Percentiles rank a stretch among this genome's conserved stretches.
These are phyloP conservation scores for Neurospora crassa DNA, from an alignment of 2,329 filamentous ascomycete genomes.

Conservation along the genomic window DNA sequence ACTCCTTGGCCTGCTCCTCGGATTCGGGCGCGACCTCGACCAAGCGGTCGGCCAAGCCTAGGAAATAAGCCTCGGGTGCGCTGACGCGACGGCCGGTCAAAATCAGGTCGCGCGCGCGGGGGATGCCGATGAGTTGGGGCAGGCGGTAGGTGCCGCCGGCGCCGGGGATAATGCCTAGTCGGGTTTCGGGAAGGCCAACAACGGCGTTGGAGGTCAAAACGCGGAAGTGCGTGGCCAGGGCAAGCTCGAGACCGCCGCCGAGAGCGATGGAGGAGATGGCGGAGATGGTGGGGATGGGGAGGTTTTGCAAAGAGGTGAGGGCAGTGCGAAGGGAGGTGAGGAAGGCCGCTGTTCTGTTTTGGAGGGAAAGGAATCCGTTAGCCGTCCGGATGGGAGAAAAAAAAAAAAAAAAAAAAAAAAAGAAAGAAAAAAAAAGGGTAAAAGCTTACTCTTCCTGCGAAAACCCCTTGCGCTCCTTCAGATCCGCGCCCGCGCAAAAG, in stretches of 20 bases:
- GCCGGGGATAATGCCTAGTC: constrained; percentile 88
- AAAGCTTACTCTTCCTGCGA: constrained; percentile 61
- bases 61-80: constrained; percentile 79
- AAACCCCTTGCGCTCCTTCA: constrained; percentile 79
- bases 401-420: not conserved
- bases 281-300: constrained; percentile 84
- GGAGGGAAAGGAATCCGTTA: not conserved
- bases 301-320: constrained; percentile 59
- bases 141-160: constrained; percentile 89
- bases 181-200: constrained; percentile 82
- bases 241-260: constrained; percentile 88
- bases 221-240: constrained; percentile 79
- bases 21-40: constrained; percentile 54
- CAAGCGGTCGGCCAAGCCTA: constrained; percentile 82
- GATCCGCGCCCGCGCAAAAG: constrained; percentile 90
- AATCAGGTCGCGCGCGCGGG: constrained; percentile 79
- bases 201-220: constrained; percentile 71
- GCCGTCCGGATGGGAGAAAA: not conserved
- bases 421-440: not conserved
- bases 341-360: constrained; percentile 64
- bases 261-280: constrained; percentile 80
- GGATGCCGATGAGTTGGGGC: constrained; percentile 67
- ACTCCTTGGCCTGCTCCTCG: constrained; percentile 20
- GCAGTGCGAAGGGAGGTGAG: constrained; percentile 67
- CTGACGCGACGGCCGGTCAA: constrained; percentile 80